These are phyloP conservation scores for Allantophomopsis cytisporea DNA, from an alignment of 2,329 filamentous ascomycete genomes.

Conservation along the genomic window DNA sequence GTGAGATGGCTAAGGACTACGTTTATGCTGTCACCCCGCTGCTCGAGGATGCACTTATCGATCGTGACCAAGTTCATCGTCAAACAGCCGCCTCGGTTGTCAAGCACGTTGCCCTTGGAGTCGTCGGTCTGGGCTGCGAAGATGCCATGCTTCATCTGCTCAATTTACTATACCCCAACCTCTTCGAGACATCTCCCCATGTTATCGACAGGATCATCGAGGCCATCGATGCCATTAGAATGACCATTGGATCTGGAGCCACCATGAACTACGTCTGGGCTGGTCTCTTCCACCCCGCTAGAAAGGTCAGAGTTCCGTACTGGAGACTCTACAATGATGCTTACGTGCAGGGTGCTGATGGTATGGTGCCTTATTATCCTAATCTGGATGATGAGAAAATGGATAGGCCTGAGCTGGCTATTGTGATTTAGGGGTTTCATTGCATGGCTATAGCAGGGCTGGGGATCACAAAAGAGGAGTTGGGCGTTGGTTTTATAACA, in stretches of 20 bases:
- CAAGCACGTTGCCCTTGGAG: constrained; percentile 93
- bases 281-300: constrained; percentile 88
- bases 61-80: constrained; percentile 93
- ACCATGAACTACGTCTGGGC: constrained; percentile 99
- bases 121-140: constrained; percentile 94
- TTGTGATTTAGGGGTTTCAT: constrained; percentile 48
- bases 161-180: constrained; percentile 89
- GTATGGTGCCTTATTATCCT: constrained; percentile 94
- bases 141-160: constrained; percentile 97
- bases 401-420: constrained; percentile 67
- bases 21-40: constrained; percentile 95
- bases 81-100: constrained; percentile 94
- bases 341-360: constrained; percentile 85
- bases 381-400: constrained; percentile 69
- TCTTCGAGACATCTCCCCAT: constrained; percentile 96
- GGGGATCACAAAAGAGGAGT: no score
- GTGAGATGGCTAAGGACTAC: constrained; percentile 99
- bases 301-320: constrained; percentile 89
- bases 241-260: constrained; percentile 81
- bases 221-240: constrained; percentile 88
- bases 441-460: no score
- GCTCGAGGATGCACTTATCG: constrained; percentile 92
- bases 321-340: constrained; percentile 96
- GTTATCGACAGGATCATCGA: constrained; percentile 97
- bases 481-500: no score